A percentile compares a stretch with the other conserved stretches of the same genome.
These are phyloP conservation scores for Powellomyces hirtus DNA, from an alignment of 192 early-diverging fungal species.

Conservation along the genomic window DNA sequence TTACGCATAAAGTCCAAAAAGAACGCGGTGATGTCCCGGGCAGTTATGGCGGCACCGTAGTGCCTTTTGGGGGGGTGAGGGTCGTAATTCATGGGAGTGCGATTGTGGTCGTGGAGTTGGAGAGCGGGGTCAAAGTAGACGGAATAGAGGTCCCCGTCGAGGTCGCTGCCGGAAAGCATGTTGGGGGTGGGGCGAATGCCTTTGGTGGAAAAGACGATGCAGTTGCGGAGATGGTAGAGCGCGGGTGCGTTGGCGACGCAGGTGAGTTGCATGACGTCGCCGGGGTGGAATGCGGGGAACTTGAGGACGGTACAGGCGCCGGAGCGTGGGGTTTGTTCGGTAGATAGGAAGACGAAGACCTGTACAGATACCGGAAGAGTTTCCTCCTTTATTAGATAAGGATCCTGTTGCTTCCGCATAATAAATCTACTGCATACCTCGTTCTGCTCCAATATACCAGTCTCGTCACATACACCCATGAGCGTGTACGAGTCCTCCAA, in stretches of 20 bases:
- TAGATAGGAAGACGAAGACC: not conserved
- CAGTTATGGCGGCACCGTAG: not conserved
- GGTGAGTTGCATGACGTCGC: constrained; percentile 12
- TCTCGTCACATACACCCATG: not conserved
- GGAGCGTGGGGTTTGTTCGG: not conserved
- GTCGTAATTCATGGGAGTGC: too few species aligned
- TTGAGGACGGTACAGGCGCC: not conserved
- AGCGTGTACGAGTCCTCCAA: not conserved
- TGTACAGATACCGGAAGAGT: not conserved
- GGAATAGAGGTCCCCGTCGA: constrained; percentile 15
- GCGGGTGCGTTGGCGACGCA: not conserved
- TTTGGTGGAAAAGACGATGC: constrained; percentile 55
- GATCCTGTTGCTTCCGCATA: too few species aligned
- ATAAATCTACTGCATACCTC: too few species aligned
- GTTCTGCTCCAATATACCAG: not conserved
- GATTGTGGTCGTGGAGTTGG: too few species aligned
- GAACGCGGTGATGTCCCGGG: constrained; percentile 10
- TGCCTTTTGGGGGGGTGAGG: not conserved
- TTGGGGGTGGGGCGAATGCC: constrained; percentile 60
- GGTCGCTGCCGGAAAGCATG: constrained; percentile 43
- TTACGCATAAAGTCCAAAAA: constrained; percentile 36
- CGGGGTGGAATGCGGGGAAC: constrained; percentile 26
- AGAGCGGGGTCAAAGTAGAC: not conserved
- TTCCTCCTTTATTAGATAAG: too few species aligned
- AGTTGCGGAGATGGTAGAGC: constrained; percentile 12